Base-by-base conservation (phyloP, 768 basidiomycete species). In the Chalciporus sphaerocephalus region DNA sequence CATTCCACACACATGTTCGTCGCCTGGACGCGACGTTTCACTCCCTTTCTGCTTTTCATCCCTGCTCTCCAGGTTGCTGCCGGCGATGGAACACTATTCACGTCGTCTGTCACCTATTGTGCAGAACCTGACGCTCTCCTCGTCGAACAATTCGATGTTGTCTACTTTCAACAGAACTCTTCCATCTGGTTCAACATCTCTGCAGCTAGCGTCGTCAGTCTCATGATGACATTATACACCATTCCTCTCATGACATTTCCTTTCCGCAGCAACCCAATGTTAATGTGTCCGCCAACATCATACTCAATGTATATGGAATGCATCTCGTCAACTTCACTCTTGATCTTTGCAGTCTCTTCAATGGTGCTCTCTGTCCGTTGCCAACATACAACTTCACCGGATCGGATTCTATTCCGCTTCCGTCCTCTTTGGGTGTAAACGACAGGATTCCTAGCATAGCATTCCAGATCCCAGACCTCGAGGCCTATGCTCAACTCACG, bases 361-460 rank as follows among this genome's bases (percentile, higher is more conserved):
- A 71, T 44, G 92, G 92, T 15, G 83, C 81, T 20, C 74, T 97
- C 11, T 98, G 95, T 69, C 93, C 75, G 27, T 79, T 80, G 48
- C 93, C 75, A 25, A 77, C 76, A 60, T 88, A 91, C 72, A 88
- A 92, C 58, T 94, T 96, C 59, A 84, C 81, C n/a, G 92, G 92
- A 38, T 76, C 82, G 5, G 83, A 86, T 58, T 75, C 82, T 3
- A 67, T 92, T 42, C 68, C 75, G 3, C 69, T 92, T 0, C 86
- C 87, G 0, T 58, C 73, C 23, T 77, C 79, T 18, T 63, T 85
- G 36, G 74, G 76, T 33, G 69, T 90, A 33, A 57, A 72, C 17
- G 65, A 71, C 28, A 65, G 69, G 47, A 73, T 94, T n/a, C 92
- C 93, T 0, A 64, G 65, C 17, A 88, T 95, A 41, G 92, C 89